These are phyloP conservation scores for Fusarium camptoceras DNA, from an alignment of 2,329 filamentous ascomycete genomes.

Conservation along the genomic window DNA sequence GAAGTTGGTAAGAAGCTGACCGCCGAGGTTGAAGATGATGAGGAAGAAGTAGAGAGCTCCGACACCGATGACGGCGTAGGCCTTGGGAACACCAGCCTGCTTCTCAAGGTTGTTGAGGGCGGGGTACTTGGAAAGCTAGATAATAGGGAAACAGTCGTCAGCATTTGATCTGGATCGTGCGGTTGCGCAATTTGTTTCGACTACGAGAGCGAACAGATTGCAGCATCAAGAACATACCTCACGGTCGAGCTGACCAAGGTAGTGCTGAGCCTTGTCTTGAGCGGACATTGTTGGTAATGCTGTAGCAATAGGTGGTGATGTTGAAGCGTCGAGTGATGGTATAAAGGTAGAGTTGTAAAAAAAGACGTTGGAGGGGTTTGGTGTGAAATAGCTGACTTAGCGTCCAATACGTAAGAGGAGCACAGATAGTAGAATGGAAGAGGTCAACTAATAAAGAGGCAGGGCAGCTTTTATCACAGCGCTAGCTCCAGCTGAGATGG, in stretches of 20 bases:
- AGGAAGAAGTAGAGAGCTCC: constrained; percentile 88
- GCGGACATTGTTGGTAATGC: constrained; percentile 66
- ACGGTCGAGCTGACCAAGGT: constrained; percentile 83
- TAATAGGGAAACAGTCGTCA: constrained; percentile 41
- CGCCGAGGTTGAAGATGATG: constrained; percentile 91
- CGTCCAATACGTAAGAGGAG: constrained; percentile 38
- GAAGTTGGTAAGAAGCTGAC: constrained; percentile 87
- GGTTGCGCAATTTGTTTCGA: constrained; percentile 32
- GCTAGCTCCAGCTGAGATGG: constrained; percentile 40
- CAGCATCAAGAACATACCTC: constrained; percentile 69
- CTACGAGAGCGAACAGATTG: constrained; percentile 15
- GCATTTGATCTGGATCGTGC: constrained; percentile 21
- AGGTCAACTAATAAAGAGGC: constrained; percentile 35
- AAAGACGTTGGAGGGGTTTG: constrained; percentile 37
- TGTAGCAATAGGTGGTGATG: constrained; percentile 45
- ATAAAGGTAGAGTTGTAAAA: constrained; percentile 24
- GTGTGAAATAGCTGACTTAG: constrained; percentile 35
- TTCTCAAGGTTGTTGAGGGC: constrained; percentile 87
- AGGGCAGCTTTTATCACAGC: constrained; percentile 46
- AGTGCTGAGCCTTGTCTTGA: constrained; percentile 81
- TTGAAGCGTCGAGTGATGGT: constrained; percentile 29
- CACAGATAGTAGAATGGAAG: constrained; percentile 17
- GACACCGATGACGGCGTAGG: constrained; percentile 82
- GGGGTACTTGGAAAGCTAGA: constrained; percentile 86
- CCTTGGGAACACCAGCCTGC: constrained; percentile 85